Base-by-base conservation (phyloP, 148 eudicot species). In the Suaeda aralocaspica region DNA sequence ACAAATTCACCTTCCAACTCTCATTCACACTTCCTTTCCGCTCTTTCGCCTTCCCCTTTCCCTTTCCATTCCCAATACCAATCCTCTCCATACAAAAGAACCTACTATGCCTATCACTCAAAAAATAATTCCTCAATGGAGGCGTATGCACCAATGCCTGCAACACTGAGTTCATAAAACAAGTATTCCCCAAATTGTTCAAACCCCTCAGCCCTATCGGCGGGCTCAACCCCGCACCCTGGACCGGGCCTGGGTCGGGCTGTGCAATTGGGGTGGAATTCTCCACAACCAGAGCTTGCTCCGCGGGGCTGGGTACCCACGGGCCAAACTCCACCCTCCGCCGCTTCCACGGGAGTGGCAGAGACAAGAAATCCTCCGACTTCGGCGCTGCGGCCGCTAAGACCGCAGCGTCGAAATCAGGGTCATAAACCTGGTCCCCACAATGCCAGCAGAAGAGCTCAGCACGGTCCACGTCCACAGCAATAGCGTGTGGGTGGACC, bases 81-180 rank as follows among this genome's bases (percentile, higher is more conserved):
- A n/a, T 56, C 70, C 75, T 76, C 56, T 76, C 77, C 61, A 70
- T 74, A 64, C 92, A 87, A 72, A 71, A 57, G 22, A 79, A 75
- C 52, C 83, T 79, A 59, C 81, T 81, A 66, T 87, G 89, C 45
- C 76, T 77, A 81, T 82, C 92, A 67, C 81, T 72, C 50, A 87
- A 59, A 79, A 87, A 87, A 69, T 79, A 84, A 67, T 83, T 85
- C 80, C 85, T 81, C 76, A 87, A 59, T 2, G 92, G 92, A 6
- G 89, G 82, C 6, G 89, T 84, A 72, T 85, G 92, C 62, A 87
- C 72, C 74, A 87, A 76, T 5, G 89, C 92, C 70, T 87, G 89
- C 77, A 87, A 72, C 71, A 87, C 89, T 21, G 87, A 85, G 59
- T 87, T 87, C 92, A 85, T 87, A 50, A 85, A 87, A 80, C 92